These are phyloP conservation scores for Clitocybe nebularis DNA, from an alignment of 1,284 basidiomycete species.

Conservation along the genomic window DNA sequence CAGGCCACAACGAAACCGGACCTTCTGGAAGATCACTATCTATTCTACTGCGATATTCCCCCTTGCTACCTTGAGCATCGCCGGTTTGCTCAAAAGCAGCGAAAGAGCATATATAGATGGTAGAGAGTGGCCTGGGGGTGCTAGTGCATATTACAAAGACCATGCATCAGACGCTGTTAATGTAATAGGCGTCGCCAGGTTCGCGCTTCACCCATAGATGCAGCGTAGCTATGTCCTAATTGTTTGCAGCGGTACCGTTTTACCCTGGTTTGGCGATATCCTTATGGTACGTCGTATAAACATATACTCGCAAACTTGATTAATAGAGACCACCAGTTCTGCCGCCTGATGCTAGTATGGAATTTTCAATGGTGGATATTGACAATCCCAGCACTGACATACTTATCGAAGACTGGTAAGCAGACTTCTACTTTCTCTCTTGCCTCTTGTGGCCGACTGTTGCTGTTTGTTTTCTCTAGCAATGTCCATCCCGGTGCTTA, in stretches of 20 bases:
- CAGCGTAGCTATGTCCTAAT: background rate
- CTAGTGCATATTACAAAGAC: constrained; percentile 4
- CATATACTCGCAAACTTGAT: background rate
- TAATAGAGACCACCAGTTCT: constrained; percentile 5
- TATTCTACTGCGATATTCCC: constrained; percentile 13
- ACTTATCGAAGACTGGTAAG: constrained; percentile 15
- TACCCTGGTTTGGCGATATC: constrained; percentile 17
- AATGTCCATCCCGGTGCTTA: constrained; percentile 16
- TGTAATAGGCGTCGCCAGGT: constrained; percentile 16
- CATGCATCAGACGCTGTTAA: constrained; percentile 11
- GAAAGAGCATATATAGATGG: constrained; percentile 14
- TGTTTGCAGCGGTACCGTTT: constrained; percentile 8
- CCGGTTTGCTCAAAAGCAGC: constrained; percentile 13
- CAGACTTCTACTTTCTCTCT: too few species aligned
- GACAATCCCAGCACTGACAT: constrained; percentile 10
- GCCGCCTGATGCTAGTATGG: constrained; percentile 16
- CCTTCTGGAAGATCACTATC: constrained; percentile 12
- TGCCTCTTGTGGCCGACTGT: background rate
- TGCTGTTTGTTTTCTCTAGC: constrained; percentile 4
- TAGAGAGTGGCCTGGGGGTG: constrained; percentile 8
- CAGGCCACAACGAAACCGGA: constrained; percentile 12
- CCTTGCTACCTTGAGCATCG: constrained; percentile 13
- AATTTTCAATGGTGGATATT: constrained; percentile 13
- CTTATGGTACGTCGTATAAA: constrained; percentile 12
- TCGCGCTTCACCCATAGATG: background rate